Evolutionary conservation across 768 basidiomycete species (phyloP), one percentile per base, ranked within the genome.

Genomic region (Hygrocybe coccinea): DNA sequence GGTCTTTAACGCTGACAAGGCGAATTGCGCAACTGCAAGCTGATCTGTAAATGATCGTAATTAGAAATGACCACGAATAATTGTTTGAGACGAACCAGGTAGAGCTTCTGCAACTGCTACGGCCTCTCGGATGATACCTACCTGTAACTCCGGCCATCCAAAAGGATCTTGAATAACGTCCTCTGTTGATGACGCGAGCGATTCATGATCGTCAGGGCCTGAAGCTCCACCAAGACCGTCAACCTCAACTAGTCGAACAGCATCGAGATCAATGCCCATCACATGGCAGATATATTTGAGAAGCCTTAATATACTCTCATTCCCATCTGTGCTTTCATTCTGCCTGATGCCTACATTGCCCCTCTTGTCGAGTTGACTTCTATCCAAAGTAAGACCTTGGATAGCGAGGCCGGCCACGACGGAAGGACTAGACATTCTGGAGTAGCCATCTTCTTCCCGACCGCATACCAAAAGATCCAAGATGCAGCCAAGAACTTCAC

Each of bases 101-200:
- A 99, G 73, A 12, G 91, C 84, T 69, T 97, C 92, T 1, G 92
- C 90, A 2, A 98, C 85, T 0, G 89, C 86, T 19, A 97, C 85
- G 1, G 93, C 91, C 67, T 98, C 97, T 36, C 92, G 82, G 19
- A 97, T 78, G n/a, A 95, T 84, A 21, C 92, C 93, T 15, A 97
- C 82, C 73, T 97, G 95, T 38, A 99, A 74, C 67, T 94, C 91
- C 2, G 94, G 87, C 95, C 95, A 98, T 3, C 97, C 97, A 66
- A 85, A 90, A 4, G 79, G 70, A 59, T 84, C 82, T 22, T 70
- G 74, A 29, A 72, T 67, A 17, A 72, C 72, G 8, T 79, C 78
- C 46, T 77, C 75, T 54, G 78, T 78, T 29, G 67, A 69, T 10
- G 38, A 43, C 19, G 41, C 9, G 19, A 35, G 8, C 6, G 43